Evolutionary conservation across 768 basidiomycete genomes (phyloP).

Genomic region (Daedalea quercina): DNA sequence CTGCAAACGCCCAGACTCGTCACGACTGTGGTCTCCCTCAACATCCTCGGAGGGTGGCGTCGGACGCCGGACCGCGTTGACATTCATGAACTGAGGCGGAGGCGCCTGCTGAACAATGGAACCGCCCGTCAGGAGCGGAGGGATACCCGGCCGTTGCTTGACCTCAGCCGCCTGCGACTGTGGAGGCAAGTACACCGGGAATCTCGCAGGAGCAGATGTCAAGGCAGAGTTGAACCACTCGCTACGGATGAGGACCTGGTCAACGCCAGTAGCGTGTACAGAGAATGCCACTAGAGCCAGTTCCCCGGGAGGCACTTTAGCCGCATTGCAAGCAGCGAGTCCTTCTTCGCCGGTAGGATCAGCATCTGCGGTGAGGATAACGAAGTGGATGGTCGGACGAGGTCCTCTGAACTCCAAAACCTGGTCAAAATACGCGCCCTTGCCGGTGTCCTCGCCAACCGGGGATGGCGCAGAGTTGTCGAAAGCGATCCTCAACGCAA

Average conservation of each 20-base stretch:
- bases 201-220: conserved; percentile 47
- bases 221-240: conserved; percentile 81
- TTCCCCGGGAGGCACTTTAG: conserved; percentile 70
- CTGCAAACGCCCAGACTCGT: conserved; percentile 42
- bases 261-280: conserved; percentile 85
- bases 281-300: conserved; percentile 81
- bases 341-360: conserved; percentile 81
- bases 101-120: conserved; percentile 10
- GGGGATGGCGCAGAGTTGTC: conserved; percentile 48
- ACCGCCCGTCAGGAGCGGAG: not conserved
- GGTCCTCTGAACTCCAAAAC: conserved; percentile 78
- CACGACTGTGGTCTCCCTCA: conserved; percentile 56
- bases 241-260: conserved; percentile 79
- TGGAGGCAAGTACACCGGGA: conserved; percentile 39
- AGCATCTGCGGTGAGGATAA: conserved; percentile 78
- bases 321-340: conserved; percentile 76
- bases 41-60: conserved; percentile 74
- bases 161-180: conserved; percentile 19
- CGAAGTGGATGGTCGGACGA: conserved; percentile 84
- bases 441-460: conserved; percentile 48
- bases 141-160: conserved; percentile 13
- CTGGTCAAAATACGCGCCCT: conserved; percentile 62
- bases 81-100: conserved; percentile 12
- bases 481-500: conserved; percentile 70
- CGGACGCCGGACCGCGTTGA: conserved; percentile 35